Conservation (phyloP, 2,329 filamentous ascomycete species). For the Fusarium zealandicum region DNA sequence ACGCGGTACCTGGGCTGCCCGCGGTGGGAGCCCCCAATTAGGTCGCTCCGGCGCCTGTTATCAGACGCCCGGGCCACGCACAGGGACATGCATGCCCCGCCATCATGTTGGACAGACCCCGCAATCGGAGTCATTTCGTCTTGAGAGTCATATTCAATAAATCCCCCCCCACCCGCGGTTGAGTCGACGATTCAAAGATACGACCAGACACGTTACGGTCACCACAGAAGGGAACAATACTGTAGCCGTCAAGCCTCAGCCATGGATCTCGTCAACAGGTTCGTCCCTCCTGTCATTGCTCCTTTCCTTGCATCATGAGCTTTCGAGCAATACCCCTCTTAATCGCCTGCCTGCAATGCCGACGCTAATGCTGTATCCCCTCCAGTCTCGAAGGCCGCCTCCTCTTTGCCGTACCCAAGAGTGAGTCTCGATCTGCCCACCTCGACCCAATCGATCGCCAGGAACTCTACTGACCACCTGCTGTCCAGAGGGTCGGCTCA, state of each 20-base stretch:
- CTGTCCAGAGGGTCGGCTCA: constrained; percentile 83
- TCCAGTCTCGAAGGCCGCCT: constrained; percentile 87
- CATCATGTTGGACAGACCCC: constrained; percentile 37
- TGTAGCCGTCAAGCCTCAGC: constrained; percentile 7
- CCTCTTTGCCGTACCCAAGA: constrained; percentile 98
- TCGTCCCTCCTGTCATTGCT: constrained; percentile 39
- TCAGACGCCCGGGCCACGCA: constrained; percentile 26
- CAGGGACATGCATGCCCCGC: constrained; percentile 32
- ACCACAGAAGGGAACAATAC: constrained; percentile 4
- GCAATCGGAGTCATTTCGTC: constrained; percentile 41
- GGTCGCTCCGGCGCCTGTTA: constrained; percentile 5
- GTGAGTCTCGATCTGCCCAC: constrained; percentile 60
- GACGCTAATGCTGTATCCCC: constrained; percentile 26
- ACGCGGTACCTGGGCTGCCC: constrained; percentile 21
- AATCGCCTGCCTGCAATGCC: constrained; percentile 8
- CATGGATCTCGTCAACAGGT: constrained; percentile 65
- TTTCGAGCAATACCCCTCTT: background rate
- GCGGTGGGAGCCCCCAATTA: constrained; percentile 23
- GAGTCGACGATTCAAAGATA: constrained; percentile 2
- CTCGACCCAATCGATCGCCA: constrained; percentile 3
- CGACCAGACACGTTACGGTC: constrained; percentile 12
- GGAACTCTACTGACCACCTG: constrained; percentile 22
- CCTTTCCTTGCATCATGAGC: no score
- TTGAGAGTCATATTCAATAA: no score
- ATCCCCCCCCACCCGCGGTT: constrained; percentile 31